phyloP scores from a whole-genome alignment of 345 rosid species.

The Firmiana major region DNA sequence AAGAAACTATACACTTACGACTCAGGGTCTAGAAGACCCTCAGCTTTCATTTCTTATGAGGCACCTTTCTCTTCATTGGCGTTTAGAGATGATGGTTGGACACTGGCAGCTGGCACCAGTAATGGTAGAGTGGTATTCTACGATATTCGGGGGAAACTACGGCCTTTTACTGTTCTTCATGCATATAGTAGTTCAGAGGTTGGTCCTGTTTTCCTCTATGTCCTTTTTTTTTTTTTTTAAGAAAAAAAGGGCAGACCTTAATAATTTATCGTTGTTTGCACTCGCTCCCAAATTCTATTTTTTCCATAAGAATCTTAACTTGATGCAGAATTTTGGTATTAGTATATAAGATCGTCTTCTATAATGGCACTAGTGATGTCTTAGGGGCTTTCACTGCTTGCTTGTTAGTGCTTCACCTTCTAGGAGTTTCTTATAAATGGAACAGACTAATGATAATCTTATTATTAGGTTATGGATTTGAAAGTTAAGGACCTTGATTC shows the following conservation, averaged over 20 bases:
- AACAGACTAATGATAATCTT: not conserved
- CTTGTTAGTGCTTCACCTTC: not conserved
- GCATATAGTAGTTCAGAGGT: constrained; percentile 95
- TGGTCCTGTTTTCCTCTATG: constrained; percentile 11
- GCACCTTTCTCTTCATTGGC: constrained; percentile 98
- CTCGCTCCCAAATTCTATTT: not conserved
- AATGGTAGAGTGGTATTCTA: constrained; percentile 89
- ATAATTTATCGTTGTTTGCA: not conserved
- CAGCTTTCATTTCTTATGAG: constrained; percentile 72
- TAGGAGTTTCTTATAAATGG: not conserved
- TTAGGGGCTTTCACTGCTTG: not conserved
- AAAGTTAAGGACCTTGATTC: constrained; percentile 12
- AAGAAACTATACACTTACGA: constrained; percentile 91
- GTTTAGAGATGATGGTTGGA: constrained; percentile 87
- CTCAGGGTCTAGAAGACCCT: constrained; percentile 73
- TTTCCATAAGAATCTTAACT: not conserved
- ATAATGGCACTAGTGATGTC: not conserved
- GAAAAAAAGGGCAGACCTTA: not conserved
- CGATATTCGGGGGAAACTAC: constrained; percentile 89
- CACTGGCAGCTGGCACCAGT: constrained; percentile 91
- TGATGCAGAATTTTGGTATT: not conserved
- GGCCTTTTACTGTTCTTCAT: constrained; percentile 83
- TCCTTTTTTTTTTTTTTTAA: too few species aligned
- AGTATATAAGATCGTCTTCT: not conserved
- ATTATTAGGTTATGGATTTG: not conserved